Conservation (phyloP, 495 filamentous ascomycete genomes). For the Bacidia gigantensis region DNA sequence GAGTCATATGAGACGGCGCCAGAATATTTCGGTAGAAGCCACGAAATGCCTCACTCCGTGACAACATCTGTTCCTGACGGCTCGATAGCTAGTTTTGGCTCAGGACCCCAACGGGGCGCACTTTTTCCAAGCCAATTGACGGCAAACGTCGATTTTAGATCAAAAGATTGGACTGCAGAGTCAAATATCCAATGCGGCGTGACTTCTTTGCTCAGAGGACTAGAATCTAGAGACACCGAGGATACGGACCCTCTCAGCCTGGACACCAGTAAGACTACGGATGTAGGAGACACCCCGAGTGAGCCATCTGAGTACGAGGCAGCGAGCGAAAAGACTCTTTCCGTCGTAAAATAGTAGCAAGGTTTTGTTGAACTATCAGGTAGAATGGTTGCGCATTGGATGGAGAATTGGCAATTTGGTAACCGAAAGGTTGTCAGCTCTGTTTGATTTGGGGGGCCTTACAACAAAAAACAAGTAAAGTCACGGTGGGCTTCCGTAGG, state of each 20-base stretch:
- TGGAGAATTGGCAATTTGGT: too few relatives aligned
- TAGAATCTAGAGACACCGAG: not conserved
- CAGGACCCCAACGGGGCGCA: not conserved
- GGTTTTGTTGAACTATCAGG: too few relatives aligned
- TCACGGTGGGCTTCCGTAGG: too few relatives aligned
- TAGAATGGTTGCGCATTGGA: too few relatives aligned
- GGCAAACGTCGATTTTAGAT: not conserved
- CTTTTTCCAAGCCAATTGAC: conserved; percentile 1
- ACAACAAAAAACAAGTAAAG: too few relatives aligned
- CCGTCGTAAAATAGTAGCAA: too few relatives aligned
- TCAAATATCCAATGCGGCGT: conserved; percentile 4
- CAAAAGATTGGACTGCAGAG: not conserved
- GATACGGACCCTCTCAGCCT: too few relatives aligned
- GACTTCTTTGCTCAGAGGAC: conserved; percentile 5
- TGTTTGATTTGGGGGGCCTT: too few relatives aligned
- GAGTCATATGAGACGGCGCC: conserved; percentile 3
- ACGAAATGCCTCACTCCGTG: not conserved
- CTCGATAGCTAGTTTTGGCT: not conserved
- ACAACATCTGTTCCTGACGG: not conserved
- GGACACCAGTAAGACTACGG: not conserved
- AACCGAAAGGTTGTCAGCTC: too few relatives aligned
- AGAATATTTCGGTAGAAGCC: not conserved
- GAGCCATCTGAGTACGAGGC: too few relatives aligned
- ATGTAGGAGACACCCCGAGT: too few relatives aligned
- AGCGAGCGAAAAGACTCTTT: too few relatives aligned